Evolutionary conservation across 352 stramenopile species (phyloP).

Genomic region (Phytophthora fragariae): DNA sequence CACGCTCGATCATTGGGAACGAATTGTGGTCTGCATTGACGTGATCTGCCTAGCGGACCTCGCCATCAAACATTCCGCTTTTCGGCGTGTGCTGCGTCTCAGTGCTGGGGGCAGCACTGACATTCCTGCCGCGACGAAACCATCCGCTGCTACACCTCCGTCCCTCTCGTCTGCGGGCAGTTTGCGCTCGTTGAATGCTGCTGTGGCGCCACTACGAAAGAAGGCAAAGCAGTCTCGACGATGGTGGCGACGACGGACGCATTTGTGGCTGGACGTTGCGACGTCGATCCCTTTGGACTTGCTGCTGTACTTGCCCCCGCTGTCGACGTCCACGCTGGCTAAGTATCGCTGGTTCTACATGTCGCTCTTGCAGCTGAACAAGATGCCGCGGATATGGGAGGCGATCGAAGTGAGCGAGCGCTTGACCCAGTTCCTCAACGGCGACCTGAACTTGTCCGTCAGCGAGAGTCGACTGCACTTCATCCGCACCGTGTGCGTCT

Average conservation of each 20-base stretch:
- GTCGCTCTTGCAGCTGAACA: slow-evolving; percentile 67
- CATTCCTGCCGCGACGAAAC: slow-evolving; percentile 7
- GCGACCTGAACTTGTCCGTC: slow-evolving; percentile 61
- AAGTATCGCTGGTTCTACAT: slow-evolving; percentile 65
- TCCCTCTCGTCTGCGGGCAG: slow-evolving; percentile 12
- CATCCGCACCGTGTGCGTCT: slow-evolving; percentile 54
- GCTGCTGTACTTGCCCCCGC: slow-evolving; percentile 51
- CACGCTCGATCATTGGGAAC: slow-evolving; percentile 39
- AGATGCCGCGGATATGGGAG: slow-evolving; percentile 59
- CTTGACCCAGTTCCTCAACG: slow-evolving; percentile 58
- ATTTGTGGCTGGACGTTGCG: slow-evolving; percentile 42
- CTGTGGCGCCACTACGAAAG: neutral
- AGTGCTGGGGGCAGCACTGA: slow-evolving; percentile 26
- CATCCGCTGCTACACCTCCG: neutral
- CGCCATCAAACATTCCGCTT: slow-evolving; percentile 62
- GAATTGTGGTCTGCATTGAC: slow-evolving; percentile 53
- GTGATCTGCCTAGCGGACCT: slow-evolving; percentile 63
- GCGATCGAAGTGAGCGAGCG: slow-evolving; percentile 59
- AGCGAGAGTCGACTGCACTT: slow-evolving; percentile 63
- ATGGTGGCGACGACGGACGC: slow-evolving; percentile 9
- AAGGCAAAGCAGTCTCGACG: slow-evolving; percentile 4
- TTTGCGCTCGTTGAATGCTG: neutral
- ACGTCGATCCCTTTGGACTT: slow-evolving; percentile 58
- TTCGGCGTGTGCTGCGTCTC: slow-evolving; percentile 54
- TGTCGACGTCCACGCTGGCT: slow-evolving; percentile 24